phyloP scores from a whole-genome alignment of 2,329 filamentous ascomycete genomes.

The Aspergillus puulaauensis region DNA sequence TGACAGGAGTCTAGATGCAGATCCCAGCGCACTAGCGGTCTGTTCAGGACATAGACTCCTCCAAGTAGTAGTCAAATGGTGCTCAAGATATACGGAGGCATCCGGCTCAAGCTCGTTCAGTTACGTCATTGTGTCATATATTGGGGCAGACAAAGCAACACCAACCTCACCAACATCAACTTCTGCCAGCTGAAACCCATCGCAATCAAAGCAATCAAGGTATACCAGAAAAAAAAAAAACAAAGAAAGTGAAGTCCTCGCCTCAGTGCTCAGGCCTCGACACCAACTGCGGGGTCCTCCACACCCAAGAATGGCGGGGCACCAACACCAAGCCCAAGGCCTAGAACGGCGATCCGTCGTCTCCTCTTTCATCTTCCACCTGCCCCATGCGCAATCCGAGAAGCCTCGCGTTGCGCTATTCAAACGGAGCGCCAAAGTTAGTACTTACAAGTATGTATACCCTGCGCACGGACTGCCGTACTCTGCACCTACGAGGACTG shows the following conservation, averaged over 20 bases:
- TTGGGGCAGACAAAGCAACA: too few relatives aligned
- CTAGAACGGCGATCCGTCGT: constrained; percentile 37
- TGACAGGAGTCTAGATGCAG: too few relatives aligned
- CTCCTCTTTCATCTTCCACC: constrained; percentile 46
- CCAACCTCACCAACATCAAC: background rate
- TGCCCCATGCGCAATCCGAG: constrained; percentile 16
- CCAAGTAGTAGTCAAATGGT: too few relatives aligned
- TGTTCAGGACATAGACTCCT: too few relatives aligned
- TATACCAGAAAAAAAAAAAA: background rate
- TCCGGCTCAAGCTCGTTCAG: background rate
- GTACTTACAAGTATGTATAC: constrained; percentile 55
- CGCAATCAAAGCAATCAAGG: background rate
- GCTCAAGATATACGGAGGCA: background rate
- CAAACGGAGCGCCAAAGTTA: constrained; percentile 58
- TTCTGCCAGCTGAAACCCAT: background rate
- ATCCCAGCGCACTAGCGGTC: too few relatives aligned
- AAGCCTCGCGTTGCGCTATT: constrained; percentile 60
- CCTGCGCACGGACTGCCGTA: background rate
- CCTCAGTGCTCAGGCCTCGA: background rate
- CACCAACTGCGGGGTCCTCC: background rate
- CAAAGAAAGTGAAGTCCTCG: background rate
- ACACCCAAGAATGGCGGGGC: constrained; percentile 9
- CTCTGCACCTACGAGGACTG: too few relatives aligned
- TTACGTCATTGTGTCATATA: background rate
- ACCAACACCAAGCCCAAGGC: constrained; percentile 5